Percentiles rank a stretch among this genome's conserved stretches.
These are phyloP conservation scores for Rhizopogon vulgaris DNA, from an alignment of 768 basidiomycete genomes.

Conservation along the genomic window DNA sequence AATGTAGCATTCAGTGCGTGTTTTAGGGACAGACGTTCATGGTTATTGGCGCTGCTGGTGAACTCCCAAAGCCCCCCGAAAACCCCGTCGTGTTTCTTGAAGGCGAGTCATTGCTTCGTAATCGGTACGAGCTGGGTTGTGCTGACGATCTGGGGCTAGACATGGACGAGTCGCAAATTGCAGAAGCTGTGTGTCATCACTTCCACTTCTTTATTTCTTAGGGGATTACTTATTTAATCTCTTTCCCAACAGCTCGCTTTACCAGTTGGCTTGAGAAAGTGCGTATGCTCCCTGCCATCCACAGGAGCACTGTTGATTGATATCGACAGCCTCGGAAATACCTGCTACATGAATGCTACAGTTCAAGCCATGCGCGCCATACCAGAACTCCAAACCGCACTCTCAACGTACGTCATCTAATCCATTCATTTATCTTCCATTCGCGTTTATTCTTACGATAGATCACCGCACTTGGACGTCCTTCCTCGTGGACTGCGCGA, in stretches of 20 bases:
- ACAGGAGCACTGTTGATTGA: background rate
- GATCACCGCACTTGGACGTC: slow-evolving; percentile 34
- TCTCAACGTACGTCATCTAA: slow-evolving; percentile 41
- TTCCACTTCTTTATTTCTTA: background rate
- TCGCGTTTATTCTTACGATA: slow-evolving; percentile 4
- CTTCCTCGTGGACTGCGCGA: slow-evolving; percentile 53
- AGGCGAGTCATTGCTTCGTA: slow-evolving; percentile 37
- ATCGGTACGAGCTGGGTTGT: background rate
- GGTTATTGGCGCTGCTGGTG: slow-evolving; percentile 91
- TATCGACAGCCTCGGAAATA: slow-evolving; percentile 69
- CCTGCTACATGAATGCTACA: slow-evolving; percentile 97
- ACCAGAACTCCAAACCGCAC: slow-evolving; percentile 77
- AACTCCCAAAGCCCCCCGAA: slow-evolving; percentile 82
- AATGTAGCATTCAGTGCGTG: background rate
- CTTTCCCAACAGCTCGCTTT: slow-evolving; percentile 49
- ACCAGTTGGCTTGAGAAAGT: slow-evolving; percentile 82
- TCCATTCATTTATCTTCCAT: background rate
- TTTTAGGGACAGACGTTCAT: slow-evolving; percentile 80
- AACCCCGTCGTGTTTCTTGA: slow-evolving; percentile 81
- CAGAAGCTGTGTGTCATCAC: slow-evolving; percentile 57
- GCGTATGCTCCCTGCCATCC: slow-evolving; percentile 10
- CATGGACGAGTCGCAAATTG: slow-evolving; percentile 78
- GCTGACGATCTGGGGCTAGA: slow-evolving; percentile 37
- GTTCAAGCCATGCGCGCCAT: slow-evolving; percentile 91
- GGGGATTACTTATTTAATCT: background rate